Evolutionary conservation across 768 basidiomycete species (phyloP).

Genomic region (Lentinula sp.): DNA sequence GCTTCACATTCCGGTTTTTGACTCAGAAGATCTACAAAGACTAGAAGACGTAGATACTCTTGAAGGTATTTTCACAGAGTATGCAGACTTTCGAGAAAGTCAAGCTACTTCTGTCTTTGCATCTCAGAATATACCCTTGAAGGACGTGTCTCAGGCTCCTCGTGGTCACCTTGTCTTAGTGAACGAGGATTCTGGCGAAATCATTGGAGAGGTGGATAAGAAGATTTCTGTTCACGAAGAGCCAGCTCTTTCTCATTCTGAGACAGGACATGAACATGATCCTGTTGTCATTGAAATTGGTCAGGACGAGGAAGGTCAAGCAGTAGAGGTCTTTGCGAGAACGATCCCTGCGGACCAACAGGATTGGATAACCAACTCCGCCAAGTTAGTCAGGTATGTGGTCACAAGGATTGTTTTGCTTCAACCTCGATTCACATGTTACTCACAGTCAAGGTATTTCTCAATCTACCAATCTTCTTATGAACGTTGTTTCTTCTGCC

Average conservation of each 20-base stretch:
- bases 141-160: slow-evolving; percentile 22
- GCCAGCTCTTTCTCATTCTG: slow-evolving; percentile 31
- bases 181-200: slow-evolving; percentile 62
- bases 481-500: slow-evolving; percentile 55
- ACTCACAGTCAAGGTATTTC: slow-evolving; percentile 58
- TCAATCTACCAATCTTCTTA: slow-evolving; percentile 53
- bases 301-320: slow-evolving; percentile 34
- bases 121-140: not conserved
- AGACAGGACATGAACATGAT: slow-evolving; percentile 45
- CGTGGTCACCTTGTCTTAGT: slow-evolving; percentile 63
- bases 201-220: slow-evolving; percentile 66
- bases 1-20: slow-evolving; percentile 23
- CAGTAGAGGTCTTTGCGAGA: slow-evolving; percentile 51
- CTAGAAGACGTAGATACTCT: slow-evolving; percentile 58
- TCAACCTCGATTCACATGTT: not conserved
- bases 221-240: slow-evolving; percentile 54
- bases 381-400: slow-evolving; percentile 56
- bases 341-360: slow-evolving; percentile 61
- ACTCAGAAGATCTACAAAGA: slow-evolving; percentile 16
- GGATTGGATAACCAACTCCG: slow-evolving; percentile 62
- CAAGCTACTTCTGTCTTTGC: not conserved
- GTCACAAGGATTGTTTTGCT: not conserved
- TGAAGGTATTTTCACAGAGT: slow-evolving; percentile 62
- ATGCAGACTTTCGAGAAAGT: slow-evolving; percentile 39
- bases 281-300: slow-evolving; percentile 73